Base-by-base conservation (phyloP, 1,284 basidiomycete genomes). In the Anthracocystis setariae region DNA sequence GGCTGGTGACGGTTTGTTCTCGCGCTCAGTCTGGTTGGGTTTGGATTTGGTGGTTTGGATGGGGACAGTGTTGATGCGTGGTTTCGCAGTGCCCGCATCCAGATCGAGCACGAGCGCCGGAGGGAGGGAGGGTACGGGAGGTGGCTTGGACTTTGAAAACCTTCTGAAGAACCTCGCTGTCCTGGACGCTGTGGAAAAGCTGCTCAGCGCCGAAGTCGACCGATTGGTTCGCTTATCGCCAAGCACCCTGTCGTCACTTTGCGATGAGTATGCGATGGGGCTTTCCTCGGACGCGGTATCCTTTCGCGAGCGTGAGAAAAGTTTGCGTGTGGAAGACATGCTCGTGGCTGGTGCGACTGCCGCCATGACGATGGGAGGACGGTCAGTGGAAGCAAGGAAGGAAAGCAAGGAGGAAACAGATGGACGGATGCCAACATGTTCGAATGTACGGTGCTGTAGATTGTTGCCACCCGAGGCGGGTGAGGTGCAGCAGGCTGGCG, bases 91-190 rank as follows among this genome's bases (percentile, higher is more conserved):
- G 15, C 65, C 59, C 3, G 64, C 64, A 35, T 65, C 65, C 8
- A 73, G 37, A 20, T 73, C 61, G 32, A 73, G 46, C 25, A 63
- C 52, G 1, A 73, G 51, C 10, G 70, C 45, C 9, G 70, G 70
- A 5, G 70, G 65, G 2, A 69, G 58, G 32, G 65, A 68, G 3
- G 70, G 65, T 3, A 69, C 51, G 2, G 61, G 65, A 15, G 70
- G 70, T 3, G 56, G 42, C 29, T 62, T 64, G 3, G 29, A 29
- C 35, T 61, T 47, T 1, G 32, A 46, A 12, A 70, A 70, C 9
- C 52, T 37, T 15, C 61, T 48, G 25, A 70, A 70, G 53, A 70
- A 70, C 13, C 61, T 46, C 3, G 57, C 60, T 0, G 60, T 57
- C n/a, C 61, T 50, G 0, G 67, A 70, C 4, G 57, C 48, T 1